These are phyloP conservation scores for Sphagnurus paluster DNA, from an alignment of 1,284 basidiomycete species.

Conservation along the genomic window DNA sequence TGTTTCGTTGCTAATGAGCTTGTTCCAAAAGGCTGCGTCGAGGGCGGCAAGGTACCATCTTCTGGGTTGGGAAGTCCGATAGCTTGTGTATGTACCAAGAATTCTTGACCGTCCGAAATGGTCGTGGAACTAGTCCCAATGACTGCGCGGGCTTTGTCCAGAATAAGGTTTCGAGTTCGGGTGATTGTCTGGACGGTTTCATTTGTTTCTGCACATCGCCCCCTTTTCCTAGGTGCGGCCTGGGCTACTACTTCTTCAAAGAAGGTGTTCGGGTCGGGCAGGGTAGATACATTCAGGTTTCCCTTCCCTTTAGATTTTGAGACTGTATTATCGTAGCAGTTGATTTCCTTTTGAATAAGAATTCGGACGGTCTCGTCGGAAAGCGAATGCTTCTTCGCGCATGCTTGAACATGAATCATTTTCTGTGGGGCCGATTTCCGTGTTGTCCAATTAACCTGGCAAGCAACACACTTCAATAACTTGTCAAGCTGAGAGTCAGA, in stretches of 20 bases:
- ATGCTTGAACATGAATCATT: conserved; percentile 61
- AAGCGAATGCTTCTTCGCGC: conserved; percentile 60
- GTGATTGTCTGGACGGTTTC: conserved; percentile 47
- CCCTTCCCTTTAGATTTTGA: conserved; percentile 28
- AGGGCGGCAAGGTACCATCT: conserved; percentile 17
- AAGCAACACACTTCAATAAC: conserved; percentile 63
- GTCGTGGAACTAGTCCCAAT: conserved; percentile 27
- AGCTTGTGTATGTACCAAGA: conserved; percentile 29
- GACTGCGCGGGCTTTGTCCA: conserved; percentile 54
- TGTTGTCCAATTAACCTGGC: conserved; percentile 65
- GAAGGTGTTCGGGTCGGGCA: conserved; percentile 39
- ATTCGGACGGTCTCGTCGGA: conserved; percentile 53
- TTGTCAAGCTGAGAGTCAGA: conserved; percentile 45
- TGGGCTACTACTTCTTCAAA: conserved; percentile 55
- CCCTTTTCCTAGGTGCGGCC: conserved; percentile 44
- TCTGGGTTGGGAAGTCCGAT: conserved; percentile 24
- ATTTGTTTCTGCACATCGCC: conserved; percentile 38
- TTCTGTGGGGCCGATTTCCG: conserved; percentile 65
- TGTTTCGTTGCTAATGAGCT: conserved; percentile 32
- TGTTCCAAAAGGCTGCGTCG: conserved; percentile 45
- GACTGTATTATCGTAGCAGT: conserved; percentile 5
- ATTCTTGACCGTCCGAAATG: conserved; percentile 14
- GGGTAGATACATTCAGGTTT: conserved; percentile 15
- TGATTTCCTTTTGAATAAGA: conserved; percentile 52
- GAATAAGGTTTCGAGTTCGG: conserved; percentile 52